phyloP scores from a whole-genome alignment of 805 yeast species.

The Ogataea paradorogensis region DNA sequence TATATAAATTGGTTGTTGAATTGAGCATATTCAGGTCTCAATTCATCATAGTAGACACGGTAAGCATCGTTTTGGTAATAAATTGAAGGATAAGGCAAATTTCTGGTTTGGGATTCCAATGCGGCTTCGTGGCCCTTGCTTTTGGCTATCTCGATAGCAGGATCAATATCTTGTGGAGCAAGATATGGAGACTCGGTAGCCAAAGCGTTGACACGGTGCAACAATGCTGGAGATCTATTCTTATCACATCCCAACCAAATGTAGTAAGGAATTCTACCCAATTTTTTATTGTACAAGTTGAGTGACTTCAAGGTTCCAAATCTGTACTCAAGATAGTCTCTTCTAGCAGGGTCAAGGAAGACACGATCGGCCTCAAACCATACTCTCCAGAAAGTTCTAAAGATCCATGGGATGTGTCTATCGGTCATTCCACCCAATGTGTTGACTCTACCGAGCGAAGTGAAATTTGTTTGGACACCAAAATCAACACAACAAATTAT shows the following conservation, averaged over 20 bases:
- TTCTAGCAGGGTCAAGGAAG: constrained; percentile 72
- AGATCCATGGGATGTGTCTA: constrained; percentile 74
- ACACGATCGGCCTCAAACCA: constrained; percentile 89
- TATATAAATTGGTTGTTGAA: constrained; percentile 78
- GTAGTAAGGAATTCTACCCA: constrained; percentile 79
- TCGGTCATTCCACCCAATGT: constrained; percentile 72
- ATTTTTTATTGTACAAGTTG: constrained; percentile 58
- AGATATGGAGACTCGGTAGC: constrained; percentile 83
- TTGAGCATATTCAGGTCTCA: constrained; percentile 63
- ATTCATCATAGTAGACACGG: constrained; percentile 77
- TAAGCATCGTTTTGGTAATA: constrained; percentile 76
- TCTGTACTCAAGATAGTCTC: constrained; percentile 78
- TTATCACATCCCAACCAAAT: constrained; percentile 81
- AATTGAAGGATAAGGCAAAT: constrained; percentile 74
- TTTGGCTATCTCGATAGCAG: constrained; percentile 34
- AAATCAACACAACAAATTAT: constrained; percentile 73
- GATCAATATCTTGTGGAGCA: constrained; percentile 49
- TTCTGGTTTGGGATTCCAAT: constrained; percentile 53
- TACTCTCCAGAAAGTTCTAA: constrained; percentile 77
- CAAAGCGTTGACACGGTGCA: constrained; percentile 58
- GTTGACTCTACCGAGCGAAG: constrained; percentile 63
- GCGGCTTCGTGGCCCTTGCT: constrained; percentile 82
- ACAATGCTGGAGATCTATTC: constrained; percentile 45
- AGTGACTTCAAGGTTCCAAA: constrained; percentile 79
- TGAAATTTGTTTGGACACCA: constrained; percentile 69